phyloP scores from a whole-genome alignment of 2,329 filamentous ascomycete species.

The Didymella pomorum region DNA sequence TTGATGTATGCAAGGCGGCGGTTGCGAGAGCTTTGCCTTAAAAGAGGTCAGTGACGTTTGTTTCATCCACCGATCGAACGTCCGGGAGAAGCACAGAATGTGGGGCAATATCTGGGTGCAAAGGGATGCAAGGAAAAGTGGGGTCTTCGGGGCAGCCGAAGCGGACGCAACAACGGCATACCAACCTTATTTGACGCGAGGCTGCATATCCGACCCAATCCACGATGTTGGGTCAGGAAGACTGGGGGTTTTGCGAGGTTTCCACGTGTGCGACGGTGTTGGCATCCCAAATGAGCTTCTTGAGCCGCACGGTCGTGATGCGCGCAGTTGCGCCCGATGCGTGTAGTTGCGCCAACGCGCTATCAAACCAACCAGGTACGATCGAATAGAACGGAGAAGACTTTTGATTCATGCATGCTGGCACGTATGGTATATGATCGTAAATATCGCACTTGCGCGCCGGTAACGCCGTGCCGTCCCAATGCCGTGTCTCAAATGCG shows the following conservation, averaged over 20 bases:
- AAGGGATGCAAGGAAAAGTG: neutral
- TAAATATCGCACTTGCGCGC: constrained; percentile 15
- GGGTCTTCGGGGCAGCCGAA: constrained; percentile 11
- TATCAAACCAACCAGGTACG: neutral
- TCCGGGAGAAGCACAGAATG: neutral
- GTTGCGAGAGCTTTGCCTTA: neutral
- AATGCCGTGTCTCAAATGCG: constrained; percentile 22
- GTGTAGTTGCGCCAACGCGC: neutral
- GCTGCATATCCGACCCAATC: neutral
- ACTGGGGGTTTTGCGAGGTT: neutral
- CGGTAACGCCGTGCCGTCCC: constrained; percentile 37
- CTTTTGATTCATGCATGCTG: constrained; percentile 18
- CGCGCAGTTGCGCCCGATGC: too few relatives aligned
- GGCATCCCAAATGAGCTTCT: neutral
- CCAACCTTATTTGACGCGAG: neutral
- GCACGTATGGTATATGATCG: constrained; percentile 16
- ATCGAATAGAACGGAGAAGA: neutral
- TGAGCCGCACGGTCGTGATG: neutral
- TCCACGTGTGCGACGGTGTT: neutral
- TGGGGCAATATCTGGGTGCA: neutral
- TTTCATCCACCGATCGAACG: neutral
- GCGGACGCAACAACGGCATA: neutral
- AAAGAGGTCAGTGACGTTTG: neutral
- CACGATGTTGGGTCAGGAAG: neutral
- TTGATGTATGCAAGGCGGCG: neutral